Base-by-base conservation (phyloP, 1,284 basidiomycete genomes). In the Heterobasidion occidentale region DNA sequence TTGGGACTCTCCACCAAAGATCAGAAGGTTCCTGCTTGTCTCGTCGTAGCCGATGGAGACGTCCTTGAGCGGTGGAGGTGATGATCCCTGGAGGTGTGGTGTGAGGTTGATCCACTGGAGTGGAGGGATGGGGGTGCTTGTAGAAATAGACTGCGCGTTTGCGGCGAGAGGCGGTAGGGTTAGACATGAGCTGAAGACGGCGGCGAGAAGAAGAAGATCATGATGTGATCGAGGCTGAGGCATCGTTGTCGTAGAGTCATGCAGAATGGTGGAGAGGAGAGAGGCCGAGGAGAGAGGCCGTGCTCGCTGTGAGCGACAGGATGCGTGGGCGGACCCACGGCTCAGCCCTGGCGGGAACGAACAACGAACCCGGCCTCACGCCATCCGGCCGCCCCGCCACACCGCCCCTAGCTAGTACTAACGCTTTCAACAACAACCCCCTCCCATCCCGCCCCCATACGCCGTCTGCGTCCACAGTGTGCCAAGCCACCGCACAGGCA, bases 1-100 rank as follows among this genome's bases (percentile, higher is more conserved):
- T 56, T 78, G 72, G 2, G 87, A 86, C 69, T 88, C 77, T 52
- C 88, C 88, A 56, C 88, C 88, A 65, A 90, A 91, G 54, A 91
- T 75, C 60, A 91, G 71, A 53, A 91, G 69, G 12, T 75, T 78
- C 55, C 80, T 76, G 62, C 78, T 77, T 53, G 59, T 59, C 53
- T 71, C 65, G 62, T 70, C 70, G 65, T 67, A 71, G 71, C 86
- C 86, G 61, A 90, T 82, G 46, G 83, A 78, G 11, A 87, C 80
- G 64, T 88, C 84, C 67, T 80, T 86, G 60, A 90, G 75, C 27
- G 84, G 78, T 9, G 86, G 83, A 2, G 84, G 78, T 35, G 74
- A 62, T 3, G 81, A 65, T 36, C 86, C 86, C 34, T 67, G 69
- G 48, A 86, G 70, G 52, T 81, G 70, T 58, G 60, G 57, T 15